Percentiles rank a stretch among this genome's conserved stretches.
phyloP scores from a whole-genome alignment of 345 rosid species.

The Populus euphratica region DNA sequence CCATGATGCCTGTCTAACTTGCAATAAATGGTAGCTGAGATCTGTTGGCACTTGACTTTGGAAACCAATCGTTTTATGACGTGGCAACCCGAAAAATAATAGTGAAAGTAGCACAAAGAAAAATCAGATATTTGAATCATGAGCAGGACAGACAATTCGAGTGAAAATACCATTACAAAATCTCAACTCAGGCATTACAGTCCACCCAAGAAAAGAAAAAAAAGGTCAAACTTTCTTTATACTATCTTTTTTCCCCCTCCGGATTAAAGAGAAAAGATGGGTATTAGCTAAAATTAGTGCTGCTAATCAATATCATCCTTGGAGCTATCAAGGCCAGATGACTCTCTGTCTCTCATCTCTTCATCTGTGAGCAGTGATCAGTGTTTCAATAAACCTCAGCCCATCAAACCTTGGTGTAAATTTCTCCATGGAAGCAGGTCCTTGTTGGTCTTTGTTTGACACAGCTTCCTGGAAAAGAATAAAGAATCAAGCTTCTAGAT shows the following conservation, averaged over 20 bases:
- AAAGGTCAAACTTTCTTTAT: constrained; percentile 8
- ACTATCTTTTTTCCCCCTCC: not conserved
- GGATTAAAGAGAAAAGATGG: not conserved
- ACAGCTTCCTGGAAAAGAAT: constrained; percentile 5
- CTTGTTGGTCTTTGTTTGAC: constrained; percentile 10
- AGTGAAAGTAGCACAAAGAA: not conserved
- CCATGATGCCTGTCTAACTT: not conserved
- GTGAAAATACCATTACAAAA: not conserved
- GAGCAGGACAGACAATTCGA: not conserved
- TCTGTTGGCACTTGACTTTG: not conserved
- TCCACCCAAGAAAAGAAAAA: not conserved
- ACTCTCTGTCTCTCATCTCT: not conserved
- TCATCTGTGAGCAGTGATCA: constrained; percentile 33
- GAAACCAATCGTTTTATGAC: not conserved
- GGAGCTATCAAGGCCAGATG: not conserved
- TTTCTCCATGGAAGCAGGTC: constrained; percentile 15
- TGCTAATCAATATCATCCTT: not conserved
- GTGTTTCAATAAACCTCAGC: constrained; percentile 31
- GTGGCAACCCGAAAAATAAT: not conserved
- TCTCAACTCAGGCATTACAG: not conserved
- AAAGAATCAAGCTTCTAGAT: not conserved
- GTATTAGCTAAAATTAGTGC: not conserved
- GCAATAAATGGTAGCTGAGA: not conserved
- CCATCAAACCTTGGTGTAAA: constrained; percentile 35
- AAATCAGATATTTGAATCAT: not conserved